Evolutionary conservation across 2,329 filamentous ascomycete genomes (phyloP), one percentile per base, ranked within the genome.

Genomic region (Pseudocercospora cruenta): DNA sequence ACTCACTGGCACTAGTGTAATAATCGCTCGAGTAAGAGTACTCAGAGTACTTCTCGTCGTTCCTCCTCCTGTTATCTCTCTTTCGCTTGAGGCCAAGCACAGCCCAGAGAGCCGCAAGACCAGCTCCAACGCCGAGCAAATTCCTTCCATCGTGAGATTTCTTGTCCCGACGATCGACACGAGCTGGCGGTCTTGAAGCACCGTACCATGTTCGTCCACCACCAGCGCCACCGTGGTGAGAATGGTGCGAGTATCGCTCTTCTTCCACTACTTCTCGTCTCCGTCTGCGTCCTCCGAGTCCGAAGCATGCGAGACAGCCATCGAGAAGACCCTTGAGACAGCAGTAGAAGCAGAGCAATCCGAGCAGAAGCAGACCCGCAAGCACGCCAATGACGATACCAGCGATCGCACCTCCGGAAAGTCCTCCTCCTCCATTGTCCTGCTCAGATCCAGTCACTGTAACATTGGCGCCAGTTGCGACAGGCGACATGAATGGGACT

Each of bases 331-430:
- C 84, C 69, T 87, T 83, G 49, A 82, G 75, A 72, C 81, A 88
- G 82, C 90, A 92, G 84, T 88, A 93, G 81, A 91, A 88, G 82
- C 90, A 93, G 74, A 93, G 80, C 7, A 91, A 84, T 4, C 90
- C 81, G 22, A 94, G 85, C 2, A 94, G 82, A 47, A 85, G 79
- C 39, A 93, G 82, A 68, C 90, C 91, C 14, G 85, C 85, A 58
- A 94, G 83, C 10, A 87, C 86, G 68, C 91, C 91, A 63, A 94
- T 89, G 70, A 94, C 91, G 73, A 94, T 94, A 67, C 91, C 91
- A 16, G 91, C 91, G 72, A 94, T 94, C 66, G 90, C 91, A 60
- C 91, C 91, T 51, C 84, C 86, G 72, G 88, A 91, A 62, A 94
- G 84, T 21, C 78, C 77, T 31, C 78, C 76, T 62, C 77, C 73